Conservation (phyloP, 2,329 filamentous ascomycete genomes). For the Fusarium papillatum region DNA sequence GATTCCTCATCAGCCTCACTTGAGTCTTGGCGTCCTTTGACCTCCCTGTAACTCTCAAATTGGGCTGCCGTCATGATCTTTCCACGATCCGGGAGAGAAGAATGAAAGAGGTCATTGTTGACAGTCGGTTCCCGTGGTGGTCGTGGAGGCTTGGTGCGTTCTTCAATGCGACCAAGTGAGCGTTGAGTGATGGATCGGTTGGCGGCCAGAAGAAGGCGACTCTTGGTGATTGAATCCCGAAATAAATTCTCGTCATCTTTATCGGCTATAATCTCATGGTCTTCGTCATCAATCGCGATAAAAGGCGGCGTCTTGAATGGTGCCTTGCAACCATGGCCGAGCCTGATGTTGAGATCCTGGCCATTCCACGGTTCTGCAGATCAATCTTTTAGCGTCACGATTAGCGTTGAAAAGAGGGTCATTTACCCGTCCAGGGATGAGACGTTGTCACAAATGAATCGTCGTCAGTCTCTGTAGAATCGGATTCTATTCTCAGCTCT, state of each 20-base stretch:
- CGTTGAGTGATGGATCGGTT: background rate
- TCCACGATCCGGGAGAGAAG: background rate
- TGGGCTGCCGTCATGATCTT: conserved; percentile 34
- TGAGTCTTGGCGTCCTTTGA: conserved; percentile 8
- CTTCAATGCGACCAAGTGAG: background rate
- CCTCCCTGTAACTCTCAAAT: conserved; percentile 23
- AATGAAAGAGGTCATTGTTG: background rate
- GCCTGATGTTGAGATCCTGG: conserved; percentile 1
- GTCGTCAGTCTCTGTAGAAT: background rate
- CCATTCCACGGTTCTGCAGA: background rate
- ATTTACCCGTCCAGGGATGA: background rate
- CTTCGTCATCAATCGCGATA: background rate
- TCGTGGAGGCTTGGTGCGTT: background rate
- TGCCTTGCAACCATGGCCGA: background rate
- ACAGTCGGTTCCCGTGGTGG: background rate
- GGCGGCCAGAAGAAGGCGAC: background rate
- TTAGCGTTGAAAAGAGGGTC: background rate
- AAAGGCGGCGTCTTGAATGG: background rate
- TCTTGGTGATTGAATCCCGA: background rate
- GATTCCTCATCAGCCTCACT: conserved; percentile 6
- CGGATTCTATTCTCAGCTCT: background rate
- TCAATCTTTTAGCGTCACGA: background rate
- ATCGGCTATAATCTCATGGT: background rate
- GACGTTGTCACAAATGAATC: background rate
- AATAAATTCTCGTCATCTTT: background rate